A percentile compares a stretch with the other conserved stretches of the same genome.
Evolutionary conservation across 345 rosid genomes (phyloP).

Genomic region (Eutrema japonicum): DNA sequence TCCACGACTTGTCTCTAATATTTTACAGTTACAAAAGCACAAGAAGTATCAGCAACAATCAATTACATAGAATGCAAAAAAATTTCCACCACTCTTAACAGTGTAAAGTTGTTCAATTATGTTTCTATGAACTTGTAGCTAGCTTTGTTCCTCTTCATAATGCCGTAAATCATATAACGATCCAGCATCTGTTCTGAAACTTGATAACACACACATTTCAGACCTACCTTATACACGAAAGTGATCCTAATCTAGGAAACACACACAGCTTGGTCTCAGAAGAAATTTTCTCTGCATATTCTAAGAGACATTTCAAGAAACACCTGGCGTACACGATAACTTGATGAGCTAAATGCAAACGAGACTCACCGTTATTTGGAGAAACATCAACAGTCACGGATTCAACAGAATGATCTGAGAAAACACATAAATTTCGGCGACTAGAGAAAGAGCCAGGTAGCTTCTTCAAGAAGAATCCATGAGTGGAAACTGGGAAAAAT

Average conservation of each 20-base stretch:
- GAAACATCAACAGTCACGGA: constrained; percentile 1
- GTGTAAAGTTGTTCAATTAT: too few relatives aligned
- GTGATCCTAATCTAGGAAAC: too few relatives aligned
- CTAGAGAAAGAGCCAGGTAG: neutral
- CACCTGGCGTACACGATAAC: constrained; percentile 11
- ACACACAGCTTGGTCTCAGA: too few relatives aligned
- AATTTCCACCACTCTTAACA: neutral
- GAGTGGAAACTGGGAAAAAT: constrained; percentile 30
- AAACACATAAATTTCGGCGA: constrained; percentile 21
- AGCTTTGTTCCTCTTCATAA: too few relatives aligned
- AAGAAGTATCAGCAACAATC: constrained; percentile 24
- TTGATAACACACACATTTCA: too few relatives aligned
- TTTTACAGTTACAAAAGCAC: constrained; percentile 29
- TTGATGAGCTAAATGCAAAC: neutral
- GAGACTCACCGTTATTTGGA: constrained; percentile 19
- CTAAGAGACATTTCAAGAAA: constrained; percentile 30
- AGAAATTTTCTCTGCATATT: too few relatives aligned
- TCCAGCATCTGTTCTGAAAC: too few relatives aligned
- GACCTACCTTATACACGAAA: too few relatives aligned
- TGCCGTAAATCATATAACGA: too few relatives aligned
- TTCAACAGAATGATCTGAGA: constrained; percentile 16
- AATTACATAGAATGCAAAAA: neutral
- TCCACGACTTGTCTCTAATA: constrained; percentile 45
- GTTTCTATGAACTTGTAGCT: too few relatives aligned
- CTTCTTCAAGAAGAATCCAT: constrained; percentile 20